phyloP scores from a whole-genome alignment of 108 stramenopile genomes.

The Pseudonitzschia delicatissima region DNA sequence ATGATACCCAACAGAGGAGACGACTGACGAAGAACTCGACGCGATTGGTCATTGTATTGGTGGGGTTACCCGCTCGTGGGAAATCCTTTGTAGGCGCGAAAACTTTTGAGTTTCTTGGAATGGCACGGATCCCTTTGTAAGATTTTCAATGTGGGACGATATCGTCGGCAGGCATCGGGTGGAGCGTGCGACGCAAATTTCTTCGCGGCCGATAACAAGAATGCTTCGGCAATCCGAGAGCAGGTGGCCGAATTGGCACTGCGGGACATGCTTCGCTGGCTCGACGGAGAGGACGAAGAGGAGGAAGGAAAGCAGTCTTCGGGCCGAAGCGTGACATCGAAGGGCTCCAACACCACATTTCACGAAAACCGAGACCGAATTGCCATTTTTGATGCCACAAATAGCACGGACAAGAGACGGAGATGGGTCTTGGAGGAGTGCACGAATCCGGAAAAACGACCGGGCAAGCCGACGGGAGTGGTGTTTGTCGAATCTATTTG shows the following conservation, averaged over 20 bases:
- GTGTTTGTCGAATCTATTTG: slow-evolving; percentile 96
- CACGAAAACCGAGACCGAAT: slow-evolving; percentile 45
- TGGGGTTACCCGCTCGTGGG: slow-evolving; percentile 86
- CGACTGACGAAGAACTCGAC: slow-evolving; percentile 62
- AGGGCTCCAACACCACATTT: background rate
- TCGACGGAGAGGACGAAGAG: slow-evolving; percentile 56
- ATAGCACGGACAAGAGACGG: slow-evolving; percentile 82
- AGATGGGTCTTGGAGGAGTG: slow-evolving; percentile 80
- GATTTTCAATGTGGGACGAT: slow-evolving; percentile 90
- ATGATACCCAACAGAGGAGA: slow-evolving; percentile 39
- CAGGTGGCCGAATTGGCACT: slow-evolving; percentile 66
- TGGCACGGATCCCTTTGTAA: slow-evolving; percentile 76
- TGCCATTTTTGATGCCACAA: slow-evolving; percentile 97
- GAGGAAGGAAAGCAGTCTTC: slow-evolving; percentile 14
- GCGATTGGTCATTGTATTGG: slow-evolving; percentile 77
- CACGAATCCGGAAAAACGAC: slow-evolving; percentile 50
- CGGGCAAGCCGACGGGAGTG: slow-evolving; percentile 71
- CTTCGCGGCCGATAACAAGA: slow-evolving; percentile 71
- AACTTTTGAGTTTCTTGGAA: slow-evolving; percentile 73
- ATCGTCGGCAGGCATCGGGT: slow-evolving; percentile 62
- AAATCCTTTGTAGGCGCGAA: slow-evolving; percentile 90
- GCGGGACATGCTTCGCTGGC: slow-evolving; percentile 78
- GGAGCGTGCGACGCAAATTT: slow-evolving; percentile 81
- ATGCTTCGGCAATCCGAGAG: slow-evolving; percentile 65
- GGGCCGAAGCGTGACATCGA: slow-evolving; percentile 6